These are phyloP conservation scores for Ambrosia artemisiifolia DNA, from an alignment of 129 eudicot species.

Conservation along the genomic window DNA sequence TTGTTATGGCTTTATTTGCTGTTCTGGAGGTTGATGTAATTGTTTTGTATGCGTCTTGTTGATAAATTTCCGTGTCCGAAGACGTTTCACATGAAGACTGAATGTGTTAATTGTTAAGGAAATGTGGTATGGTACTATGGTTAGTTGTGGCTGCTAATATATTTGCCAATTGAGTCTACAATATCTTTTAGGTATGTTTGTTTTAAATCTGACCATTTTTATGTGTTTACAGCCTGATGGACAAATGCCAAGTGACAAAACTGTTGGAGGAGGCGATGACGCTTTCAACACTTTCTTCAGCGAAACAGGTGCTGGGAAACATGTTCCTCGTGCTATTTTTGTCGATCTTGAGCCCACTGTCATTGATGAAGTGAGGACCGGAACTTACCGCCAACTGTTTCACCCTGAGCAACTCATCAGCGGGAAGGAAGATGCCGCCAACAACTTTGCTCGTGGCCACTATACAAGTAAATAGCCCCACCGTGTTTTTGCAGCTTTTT, in stretches of 20 bases:
- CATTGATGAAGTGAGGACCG: slow-evolving; percentile 13
- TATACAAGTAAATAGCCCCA: not conserved
- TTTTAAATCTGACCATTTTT: not conserved
- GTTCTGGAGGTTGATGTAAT: not conserved
- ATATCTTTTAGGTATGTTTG: not conserved
- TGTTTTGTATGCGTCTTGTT: not conserved
- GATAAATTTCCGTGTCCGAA: not conserved
- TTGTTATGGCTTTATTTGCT: not conserved
- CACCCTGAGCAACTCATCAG: slow-evolving; percentile 15
- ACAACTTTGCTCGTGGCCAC: slow-evolving; percentile 13
- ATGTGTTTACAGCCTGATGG: slow-evolving; percentile 10
- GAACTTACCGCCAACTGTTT: slow-evolving; percentile 6
- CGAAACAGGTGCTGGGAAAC: slow-evolving; percentile 6
- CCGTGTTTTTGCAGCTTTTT: not conserved
- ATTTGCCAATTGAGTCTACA: not conserved
- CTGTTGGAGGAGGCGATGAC: slow-evolving; percentile 11
- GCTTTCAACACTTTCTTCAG: slow-evolving; percentile 9
- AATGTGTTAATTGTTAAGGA: not conserved
- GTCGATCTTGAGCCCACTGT: slow-evolving; percentile 11
- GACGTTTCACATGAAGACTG: not conserved
- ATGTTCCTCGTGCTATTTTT: slow-evolving; percentile 4
- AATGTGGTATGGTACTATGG: too few species aligned
- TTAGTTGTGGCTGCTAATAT: too few species aligned
- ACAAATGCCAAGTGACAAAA: slow-evolving; percentile 13
- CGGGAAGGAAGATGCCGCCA: slow-evolving; percentile 9